These are phyloP conservation scores for Colletotrichum sp. DNA, from an alignment of 2,329 filamentous ascomycete genomes.

Conservation along the genomic window DNA sequence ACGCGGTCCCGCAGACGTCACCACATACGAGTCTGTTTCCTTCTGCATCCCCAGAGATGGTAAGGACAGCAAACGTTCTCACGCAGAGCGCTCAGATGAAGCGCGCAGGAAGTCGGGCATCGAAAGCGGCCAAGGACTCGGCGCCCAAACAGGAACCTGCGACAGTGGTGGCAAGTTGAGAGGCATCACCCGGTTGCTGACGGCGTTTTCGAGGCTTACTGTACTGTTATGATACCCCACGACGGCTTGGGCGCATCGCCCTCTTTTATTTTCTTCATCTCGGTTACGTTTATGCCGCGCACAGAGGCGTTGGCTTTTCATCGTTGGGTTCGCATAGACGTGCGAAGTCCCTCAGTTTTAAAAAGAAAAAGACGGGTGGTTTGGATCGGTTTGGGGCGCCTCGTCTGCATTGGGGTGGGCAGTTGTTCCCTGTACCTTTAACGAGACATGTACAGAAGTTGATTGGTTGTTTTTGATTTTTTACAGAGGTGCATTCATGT, in stretches of 20 bases:
- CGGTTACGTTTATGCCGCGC: not conserved
- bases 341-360: not conserved
- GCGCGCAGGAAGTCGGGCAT: conserved; percentile 18
- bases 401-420: conserved; percentile 6
- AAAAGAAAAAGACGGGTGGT: not conserved
- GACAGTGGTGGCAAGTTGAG: conserved; percentile 19
- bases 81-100: conserved; percentile 21
- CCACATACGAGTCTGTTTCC: conserved; percentile 5
- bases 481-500: conserved; percentile 3
- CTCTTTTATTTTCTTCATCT: not conserved
- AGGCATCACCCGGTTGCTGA: conserved; percentile 9
- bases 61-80: conserved; percentile 19
- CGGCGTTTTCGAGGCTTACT: conserved; percentile 22
- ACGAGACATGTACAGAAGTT: conserved; percentile 17
- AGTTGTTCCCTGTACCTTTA: conserved; percentile 2
- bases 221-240: conserved; percentile 24
- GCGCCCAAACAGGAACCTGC: conserved; percentile 20
- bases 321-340: not conserved
- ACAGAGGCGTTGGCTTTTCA: not conserved
- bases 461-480: conserved; percentile 7
- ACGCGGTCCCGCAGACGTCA: not conserved
- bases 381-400: not conserved
- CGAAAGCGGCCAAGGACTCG: conserved; percentile 20
- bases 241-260: conserved; percentile 15
- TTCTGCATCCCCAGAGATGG: conserved; percentile 20